Evolutionary conservation across 2,329 filamentous ascomycete species (phyloP).

Genomic region (Claviceps pazoutovae): DNA sequence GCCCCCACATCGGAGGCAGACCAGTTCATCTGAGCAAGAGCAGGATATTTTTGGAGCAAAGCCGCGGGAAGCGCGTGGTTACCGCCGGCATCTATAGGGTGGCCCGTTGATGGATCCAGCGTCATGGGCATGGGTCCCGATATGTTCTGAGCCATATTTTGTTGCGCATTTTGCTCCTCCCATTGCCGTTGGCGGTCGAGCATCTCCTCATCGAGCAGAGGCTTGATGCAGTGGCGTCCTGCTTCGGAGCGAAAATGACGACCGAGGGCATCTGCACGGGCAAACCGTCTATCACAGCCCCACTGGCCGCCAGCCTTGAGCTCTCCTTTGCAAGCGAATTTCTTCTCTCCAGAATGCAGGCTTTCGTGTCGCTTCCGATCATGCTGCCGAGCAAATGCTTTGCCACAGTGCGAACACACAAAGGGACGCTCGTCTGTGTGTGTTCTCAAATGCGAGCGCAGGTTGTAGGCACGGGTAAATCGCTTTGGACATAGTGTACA

Average conservation of each 20-base stretch:
- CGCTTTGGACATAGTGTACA: conserved; percentile 87
- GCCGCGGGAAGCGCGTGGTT: conserved; percentile 70
- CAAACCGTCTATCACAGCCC: conserved; percentile 89
- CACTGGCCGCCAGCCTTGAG: conserved; percentile 72
- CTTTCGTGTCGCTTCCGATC: conserved; percentile 96
- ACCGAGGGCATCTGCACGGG: conserved; percentile 85
- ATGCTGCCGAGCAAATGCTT: conserved; percentile 93
- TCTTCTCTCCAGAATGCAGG: conserved; percentile 93
- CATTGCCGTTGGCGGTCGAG: conserved; percentile 63
- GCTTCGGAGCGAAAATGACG: conserved; percentile 93
- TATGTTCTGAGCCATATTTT: conserved; percentile 49
- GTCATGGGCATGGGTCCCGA: conserved; percentile 39
- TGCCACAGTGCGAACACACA: conserved; percentile 91
- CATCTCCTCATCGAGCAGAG: conserved; percentile 89
- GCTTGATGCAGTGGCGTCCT: conserved; percentile 90
- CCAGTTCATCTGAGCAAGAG: conserved; percentile 85
- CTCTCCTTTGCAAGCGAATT: conserved; percentile 90
- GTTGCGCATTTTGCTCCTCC: conserved; percentile 57
- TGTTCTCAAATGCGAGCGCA: conserved; percentile 86
- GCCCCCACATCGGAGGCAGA: conserved; percentile 48
- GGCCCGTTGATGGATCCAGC: conserved; percentile 46
- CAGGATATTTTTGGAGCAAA: conserved; percentile 81
- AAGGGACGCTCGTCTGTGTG: conserved; percentile 96
- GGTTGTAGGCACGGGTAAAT: conserved; percentile 91
- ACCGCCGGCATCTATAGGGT: conserved; percentile 40